phyloP scores from a whole-genome alignment of 306 rosid genomes.

The Delonix regia region DNA sequence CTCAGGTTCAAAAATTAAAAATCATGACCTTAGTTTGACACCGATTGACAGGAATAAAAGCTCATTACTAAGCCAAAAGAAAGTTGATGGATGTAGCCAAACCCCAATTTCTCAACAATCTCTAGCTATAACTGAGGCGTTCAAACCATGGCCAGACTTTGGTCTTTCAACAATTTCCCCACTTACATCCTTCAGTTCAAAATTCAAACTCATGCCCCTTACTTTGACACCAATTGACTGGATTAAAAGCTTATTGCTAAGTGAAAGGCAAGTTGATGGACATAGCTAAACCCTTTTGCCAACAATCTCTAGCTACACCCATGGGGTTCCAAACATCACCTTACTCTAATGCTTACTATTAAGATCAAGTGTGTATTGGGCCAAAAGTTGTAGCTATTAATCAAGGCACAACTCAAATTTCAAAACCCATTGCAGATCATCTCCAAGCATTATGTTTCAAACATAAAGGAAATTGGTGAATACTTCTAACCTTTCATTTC shows the following conservation, averaged over 20 bases:
- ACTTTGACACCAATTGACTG: neutral
- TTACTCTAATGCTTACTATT: neutral
- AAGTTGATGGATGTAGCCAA: neutral
- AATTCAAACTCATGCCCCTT: neutral
- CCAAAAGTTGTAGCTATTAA: neutral
- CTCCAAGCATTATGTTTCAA: neutral
- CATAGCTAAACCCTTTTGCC: neutral
- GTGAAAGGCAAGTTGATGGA: neutral
- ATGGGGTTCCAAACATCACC: neutral
- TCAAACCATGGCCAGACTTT: neutral
- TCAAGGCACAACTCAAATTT: neutral
- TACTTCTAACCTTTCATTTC: neutral
- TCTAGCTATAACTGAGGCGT: neutral
- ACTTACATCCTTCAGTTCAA: neutral
- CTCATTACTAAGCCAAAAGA: neutral
- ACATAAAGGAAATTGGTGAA: neutral
- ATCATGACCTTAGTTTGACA: neutral
- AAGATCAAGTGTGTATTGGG: neutral
- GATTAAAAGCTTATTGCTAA: neutral
- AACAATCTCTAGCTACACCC: neutral
- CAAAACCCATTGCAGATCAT: neutral
- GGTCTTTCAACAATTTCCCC: neutral
- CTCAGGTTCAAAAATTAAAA: neutral
- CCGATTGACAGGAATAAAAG: neutral
- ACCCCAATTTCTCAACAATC: neutral